Evolutionary conservation across 1,139 yeast species (phyloP), one percentile per base, ranked within the genome.

Genomic region (Sugiyamaella grinbergsii): DNA sequence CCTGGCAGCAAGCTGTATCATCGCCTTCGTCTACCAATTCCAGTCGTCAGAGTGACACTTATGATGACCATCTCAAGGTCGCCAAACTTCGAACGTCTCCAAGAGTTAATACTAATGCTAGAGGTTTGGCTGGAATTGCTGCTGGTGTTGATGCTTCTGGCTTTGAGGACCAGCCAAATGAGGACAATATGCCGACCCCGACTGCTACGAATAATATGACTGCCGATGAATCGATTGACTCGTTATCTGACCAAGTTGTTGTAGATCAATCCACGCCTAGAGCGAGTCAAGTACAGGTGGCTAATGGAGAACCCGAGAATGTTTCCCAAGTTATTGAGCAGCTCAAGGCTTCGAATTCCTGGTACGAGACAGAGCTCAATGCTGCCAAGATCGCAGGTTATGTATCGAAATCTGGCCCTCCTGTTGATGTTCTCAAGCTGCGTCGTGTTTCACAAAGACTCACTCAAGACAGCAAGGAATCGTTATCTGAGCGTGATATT

Each of bases 291-390:
- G 49, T 40, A 4, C 13, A 37, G 22, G n/a, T 41, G 23, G 26
- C 41, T 26, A 19, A 23, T 31, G 49, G 33, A 3, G 40, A 22
- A 16, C 49, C 41, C 22, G 43, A 34, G 7, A 49, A 40, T 38
- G 47, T 37, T 2, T 22, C 47, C 3, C 61, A 62, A 45, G 66
- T 60, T 3, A 47, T 63, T 33, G 69, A 65, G 46, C 60, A 59
- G 33, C 58, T 65, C 28, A 65, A 64, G 50, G 69, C 68, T 2
- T 63, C 68, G 19, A 65, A 65, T 47, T 60, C 68, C 1, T 65
- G 69, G 69, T 65, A 65, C 47, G 69, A 65, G 52, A 47, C 62
- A 3, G 69, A 65, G 45, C 60, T 66, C 24, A 58, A 65, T 2
- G 58, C 63, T 22, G 69, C 69, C 2, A 54, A 54, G 22, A 63